Base-by-base conservation (phyloP, 2,329 filamentous ascomycete genomes). In the Immersiporthe knoxdaviesiana region DNA sequence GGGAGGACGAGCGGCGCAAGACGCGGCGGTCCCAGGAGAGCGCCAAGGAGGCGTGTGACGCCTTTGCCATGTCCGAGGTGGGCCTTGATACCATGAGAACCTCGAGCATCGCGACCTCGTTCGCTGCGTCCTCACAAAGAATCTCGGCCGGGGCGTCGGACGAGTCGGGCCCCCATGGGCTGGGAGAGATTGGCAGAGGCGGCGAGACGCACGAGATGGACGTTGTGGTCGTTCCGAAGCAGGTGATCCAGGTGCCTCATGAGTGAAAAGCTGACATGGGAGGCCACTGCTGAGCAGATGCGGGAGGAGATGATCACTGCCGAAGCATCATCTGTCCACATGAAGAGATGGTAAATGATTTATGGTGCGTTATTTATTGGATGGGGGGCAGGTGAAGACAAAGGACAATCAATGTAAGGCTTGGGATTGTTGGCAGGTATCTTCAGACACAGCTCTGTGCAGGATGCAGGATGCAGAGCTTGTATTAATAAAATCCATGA, bases 1-100 rank as follows among this genome's bases (percentile, higher is more conserved):
- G 75, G 68, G 75, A 73, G 59, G 73, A 74, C n/a, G 73, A 76
- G 47, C 68, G 69, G 18, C 64, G 65, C 27, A 66, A 60, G 39
- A 52, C 47, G 39, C 64, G 44, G 35, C 52, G 52, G 11, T 39
- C 64, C 24, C 24, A 66, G 10, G 59, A 61, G 16, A 54, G 44
- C 8, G 60, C 58, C 21, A 63, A 27, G 12, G 68, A 69, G 64
- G 60, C 65, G 27, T 68, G 68, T 30, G 69, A 71, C 37, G 69
- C 68, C 18, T 66, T 69, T 52, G 47, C 69, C 60, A 67, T 71
- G 54, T 71, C 69, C 24, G 69, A 71, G 37, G 67, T 62, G 35
- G 69, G 69, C 14, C 24, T 67, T 35, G 67, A 69, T 47, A 62
- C 63, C 16, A 64, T 60, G 37, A 68, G 69, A 58, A 71, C 63